Percentiles rank a stretch among this genome's conserved stretches.
phyloP scores from a whole-genome alignment of 495 filamentous ascomycete genomes.

The Penicillium goetzii region DNA sequence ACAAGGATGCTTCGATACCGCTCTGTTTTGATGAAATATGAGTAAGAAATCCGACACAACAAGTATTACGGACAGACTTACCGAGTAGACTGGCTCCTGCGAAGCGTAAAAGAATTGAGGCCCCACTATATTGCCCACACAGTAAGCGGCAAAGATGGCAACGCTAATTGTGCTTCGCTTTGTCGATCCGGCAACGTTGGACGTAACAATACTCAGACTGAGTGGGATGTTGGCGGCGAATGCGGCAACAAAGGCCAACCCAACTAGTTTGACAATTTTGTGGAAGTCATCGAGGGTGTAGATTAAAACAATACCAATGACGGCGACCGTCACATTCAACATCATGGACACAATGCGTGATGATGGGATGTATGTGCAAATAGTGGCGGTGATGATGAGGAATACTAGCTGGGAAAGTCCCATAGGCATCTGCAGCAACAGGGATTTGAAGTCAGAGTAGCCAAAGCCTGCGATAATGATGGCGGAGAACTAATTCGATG shows the following conservation, averaged over 20 bases:
- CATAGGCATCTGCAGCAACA: slow-evolving; percentile 31
- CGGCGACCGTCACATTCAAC: slow-evolving; percentile 8
- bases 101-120: slow-evolving; percentile 19
- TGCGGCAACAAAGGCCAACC: slow-evolving; percentile 52
- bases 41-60: not conserved
- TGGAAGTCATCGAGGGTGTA: slow-evolving; percentile 36
- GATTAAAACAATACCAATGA: slow-evolving; percentile 18
- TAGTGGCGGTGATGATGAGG: slow-evolving; percentile 27
- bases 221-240: slow-evolving; percentile 52
- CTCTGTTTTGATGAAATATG: not conserved
- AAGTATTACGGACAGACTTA: not conserved
- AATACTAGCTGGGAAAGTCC: slow-evolving; percentile 34
- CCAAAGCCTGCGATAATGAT: slow-evolving; percentile 37
- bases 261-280: slow-evolving; percentile 44
- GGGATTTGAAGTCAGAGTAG: slow-evolving; percentile 28
- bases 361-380: slow-evolving; percentile 22
- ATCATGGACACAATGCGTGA: slow-evolving; percentile 26
- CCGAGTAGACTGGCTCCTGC: slow-evolving; percentile 12
- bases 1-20: slow-evolving; percentile 15
- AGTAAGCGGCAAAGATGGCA: slow-evolving; percentile 15
- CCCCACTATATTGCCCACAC: slow-evolving; percentile 18
- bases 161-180: slow-evolving; percentile 18
- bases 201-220: slow-evolving; percentile 17
- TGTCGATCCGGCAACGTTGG: slow-evolving; percentile 35
- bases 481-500: slow-evolving; percentile 7